These are phyloP conservation scores for Cercospora sesami DNA, from an alignment of 2,329 filamentous ascomycete species.

Conservation along the genomic window DNA sequence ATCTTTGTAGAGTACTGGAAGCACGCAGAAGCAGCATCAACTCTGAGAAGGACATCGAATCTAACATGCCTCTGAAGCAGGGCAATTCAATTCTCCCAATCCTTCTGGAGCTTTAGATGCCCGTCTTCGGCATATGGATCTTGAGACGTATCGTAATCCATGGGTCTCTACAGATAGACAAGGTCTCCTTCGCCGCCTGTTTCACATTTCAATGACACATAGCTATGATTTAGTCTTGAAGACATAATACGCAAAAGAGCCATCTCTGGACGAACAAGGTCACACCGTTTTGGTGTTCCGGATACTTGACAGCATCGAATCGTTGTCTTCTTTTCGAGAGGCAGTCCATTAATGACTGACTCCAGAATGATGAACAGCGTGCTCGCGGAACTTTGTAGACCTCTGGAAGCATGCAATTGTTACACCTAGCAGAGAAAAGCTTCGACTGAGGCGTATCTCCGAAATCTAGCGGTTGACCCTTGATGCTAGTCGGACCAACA, in stretches of 20 bases:
- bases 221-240: neutral
- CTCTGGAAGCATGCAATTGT: neutral
- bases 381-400: neutral
- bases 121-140: neutral
- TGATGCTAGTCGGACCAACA: neutral
- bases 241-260: neutral
- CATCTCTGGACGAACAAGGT: neutral
- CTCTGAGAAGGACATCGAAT: too few relatives aligned
- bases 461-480: neutral
- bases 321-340: neutral
- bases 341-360: neutral
- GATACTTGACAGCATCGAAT: neutral
- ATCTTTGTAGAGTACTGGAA: too few relatives aligned
- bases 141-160: neutral
- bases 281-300: neutral
- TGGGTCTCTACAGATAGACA: neutral
- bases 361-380: neutral
- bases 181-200: neutral
- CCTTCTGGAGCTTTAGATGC: neutral
- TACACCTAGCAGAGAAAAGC: neutral
- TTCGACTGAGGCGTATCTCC: neutral
- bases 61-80: too few relatives aligned
- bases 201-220: neutral
- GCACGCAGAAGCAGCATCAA: too few relatives aligned
- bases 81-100: neutral